Percentiles rank a stretch among this genome's conserved stretches.
Evolutionary conservation across 1,284 basidiomycete genomes (phyloP).

Genomic region (Puccinia polysora): DNA sequence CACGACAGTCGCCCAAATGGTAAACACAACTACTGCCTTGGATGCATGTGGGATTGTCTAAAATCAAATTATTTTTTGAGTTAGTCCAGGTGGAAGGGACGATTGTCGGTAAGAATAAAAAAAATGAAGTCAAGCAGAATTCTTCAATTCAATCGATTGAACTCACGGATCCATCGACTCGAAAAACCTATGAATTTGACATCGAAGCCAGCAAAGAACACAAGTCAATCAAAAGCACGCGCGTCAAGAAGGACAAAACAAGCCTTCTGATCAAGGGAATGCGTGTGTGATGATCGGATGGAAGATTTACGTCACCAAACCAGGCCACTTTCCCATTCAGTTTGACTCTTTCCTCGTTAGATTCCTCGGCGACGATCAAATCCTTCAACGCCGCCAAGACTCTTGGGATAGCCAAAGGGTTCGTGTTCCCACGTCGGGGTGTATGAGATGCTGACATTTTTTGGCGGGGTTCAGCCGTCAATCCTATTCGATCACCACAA

Average conservation of each 20-base stretch:
- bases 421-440: slow-evolving; percentile 31
- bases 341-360: slow-evolving; percentile 29
- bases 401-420: slow-evolving; percentile 5
- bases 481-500: no score
- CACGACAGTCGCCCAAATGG: slow-evolving; percentile 47
- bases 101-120: background rate
- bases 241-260: no score
- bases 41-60: slow-evolving; percentile 46
- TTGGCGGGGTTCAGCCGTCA: no score
- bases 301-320: slow-evolving; percentile 39
- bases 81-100: no score
- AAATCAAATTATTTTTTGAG: background rate
- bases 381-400: slow-evolving; percentile 25
- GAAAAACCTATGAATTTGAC: slow-evolving; percentile 34
- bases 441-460: slow-evolving; percentile 15
- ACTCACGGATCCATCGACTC: slow-evolving; percentile 34
- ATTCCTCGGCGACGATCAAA: slow-evolving; percentile 32
- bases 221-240: no score
- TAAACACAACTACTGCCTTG: slow-evolving; percentile 47
- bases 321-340: slow-evolving; percentile 35
- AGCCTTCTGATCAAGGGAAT: no score
- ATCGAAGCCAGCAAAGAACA: no score
- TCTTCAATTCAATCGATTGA: background rate
- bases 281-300: no score
- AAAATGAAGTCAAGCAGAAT: background rate